Conservation (phyloP, 345 rosid species). For the Brassica incana region DNA sequence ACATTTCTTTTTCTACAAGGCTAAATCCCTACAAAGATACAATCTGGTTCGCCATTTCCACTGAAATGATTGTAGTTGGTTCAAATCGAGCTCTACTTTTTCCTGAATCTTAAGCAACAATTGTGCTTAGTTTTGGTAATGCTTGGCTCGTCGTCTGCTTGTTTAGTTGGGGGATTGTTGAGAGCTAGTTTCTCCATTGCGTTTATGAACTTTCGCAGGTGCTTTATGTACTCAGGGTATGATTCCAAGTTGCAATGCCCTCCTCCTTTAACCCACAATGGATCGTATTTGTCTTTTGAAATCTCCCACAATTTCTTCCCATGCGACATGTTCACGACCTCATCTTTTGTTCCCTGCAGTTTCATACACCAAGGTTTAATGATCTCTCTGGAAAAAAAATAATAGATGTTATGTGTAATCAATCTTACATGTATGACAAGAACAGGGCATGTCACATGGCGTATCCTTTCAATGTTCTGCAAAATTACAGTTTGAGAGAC, state of each 20-base stretch:
- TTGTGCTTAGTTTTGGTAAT: slow-evolving; percentile 15
- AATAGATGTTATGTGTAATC: slow-evolving; percentile 16
- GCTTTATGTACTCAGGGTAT: slow-evolving; percentile 77
- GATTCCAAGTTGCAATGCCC: slow-evolving; percentile 93
- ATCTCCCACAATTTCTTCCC: slow-evolving; percentile 59
- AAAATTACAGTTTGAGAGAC: slow-evolving; percentile 22
- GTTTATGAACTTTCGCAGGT: slow-evolving; percentile 70
- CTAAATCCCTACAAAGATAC: background rate
- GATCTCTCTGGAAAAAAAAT: background rate
- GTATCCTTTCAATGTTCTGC: slow-evolving; percentile 88
- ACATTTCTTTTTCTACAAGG: background rate
- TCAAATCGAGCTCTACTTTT: background rate
- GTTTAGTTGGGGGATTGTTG: slow-evolving; percentile 39
- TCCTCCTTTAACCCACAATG: slow-evolving; percentile 87
- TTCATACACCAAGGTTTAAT: background rate
- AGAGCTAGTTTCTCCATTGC: slow-evolving; percentile 60
- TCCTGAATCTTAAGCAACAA: slow-evolving; percentile 27
- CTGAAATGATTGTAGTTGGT: no score
- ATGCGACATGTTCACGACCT: slow-evolving; percentile 80
- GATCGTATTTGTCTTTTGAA: slow-evolving; percentile 74
- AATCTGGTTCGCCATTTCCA: no score
- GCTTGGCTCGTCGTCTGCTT: slow-evolving; percentile 32
- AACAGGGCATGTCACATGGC: slow-evolving; percentile 73
- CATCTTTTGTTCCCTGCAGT: slow-evolving; percentile 54
- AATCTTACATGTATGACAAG: slow-evolving; percentile 75